phyloP scores from a whole-genome alignment of 371 early-diverging fungal species.

The Mortierella sp. region DNA sequence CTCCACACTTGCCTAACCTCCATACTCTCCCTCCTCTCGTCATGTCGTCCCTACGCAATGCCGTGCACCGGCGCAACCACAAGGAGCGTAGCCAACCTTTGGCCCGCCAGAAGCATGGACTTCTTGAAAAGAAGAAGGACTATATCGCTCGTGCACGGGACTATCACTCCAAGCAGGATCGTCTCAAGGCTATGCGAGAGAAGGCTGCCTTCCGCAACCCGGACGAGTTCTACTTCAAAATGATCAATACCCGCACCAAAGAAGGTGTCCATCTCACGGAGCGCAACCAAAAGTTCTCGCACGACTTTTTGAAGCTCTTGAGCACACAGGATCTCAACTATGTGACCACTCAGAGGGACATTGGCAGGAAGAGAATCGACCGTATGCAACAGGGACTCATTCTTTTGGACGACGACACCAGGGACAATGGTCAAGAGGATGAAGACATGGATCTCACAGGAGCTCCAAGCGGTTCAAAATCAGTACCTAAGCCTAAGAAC shows the following conservation, averaged over 20 bases:
- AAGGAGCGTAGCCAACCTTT: conserved; percentile 89
- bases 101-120: conserved; percentile 77
- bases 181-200: conserved; percentile 83
- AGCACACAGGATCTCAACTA: conserved; percentile 94
- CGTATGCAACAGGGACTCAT: conserved; percentile 38
- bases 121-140: conserved; percentile 97
- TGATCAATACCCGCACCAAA: conserved; percentile 88
- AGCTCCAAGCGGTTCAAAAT: conserved; percentile 4
- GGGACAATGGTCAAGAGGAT: conserved; percentile 58
- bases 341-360: conserved; percentile 79
- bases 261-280: conserved; percentile 84
- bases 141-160: conserved; percentile 95
- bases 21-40: conserved; percentile 12
- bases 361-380: conserved; percentile 71
- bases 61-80: conserved; percentile 89
- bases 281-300: conserved; percentile 77
- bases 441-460: conserved; percentile 48
- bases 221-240: conserved; percentile 98
- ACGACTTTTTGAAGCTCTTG: conserved; percentile 83
- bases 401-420: conserved; percentile 56
- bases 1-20: conserved; percentile 1
- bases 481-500: conserved; percentile 60
- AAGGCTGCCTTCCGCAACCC: conserved; percentile 92
- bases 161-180: conserved; percentile 86
- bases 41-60: conserved; percentile 82